Conservation (phyloP, 2,329 filamentous ascomycete genomes). For the Penicillium capsulatum region DNA sequence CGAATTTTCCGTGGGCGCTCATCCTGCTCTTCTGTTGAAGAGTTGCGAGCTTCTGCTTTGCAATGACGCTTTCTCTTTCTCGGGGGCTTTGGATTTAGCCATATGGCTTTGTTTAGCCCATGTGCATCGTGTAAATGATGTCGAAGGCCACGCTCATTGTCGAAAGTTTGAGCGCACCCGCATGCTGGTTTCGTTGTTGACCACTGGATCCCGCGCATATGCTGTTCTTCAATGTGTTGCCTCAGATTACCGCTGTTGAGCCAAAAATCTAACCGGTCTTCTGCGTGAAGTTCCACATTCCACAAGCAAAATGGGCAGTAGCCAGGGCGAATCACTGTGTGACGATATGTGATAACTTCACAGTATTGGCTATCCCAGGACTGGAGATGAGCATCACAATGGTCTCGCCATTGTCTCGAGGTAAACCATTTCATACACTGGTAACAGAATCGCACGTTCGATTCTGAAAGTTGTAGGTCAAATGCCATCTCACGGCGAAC, state of each 20-base stretch:
- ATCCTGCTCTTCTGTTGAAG: neutral
- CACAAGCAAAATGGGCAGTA: slow-evolving; percentile 4
- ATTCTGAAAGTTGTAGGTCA: slow-evolving; percentile 1
- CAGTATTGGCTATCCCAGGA: slow-evolving; percentile 5
- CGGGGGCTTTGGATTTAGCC: slow-evolving; percentile 5
- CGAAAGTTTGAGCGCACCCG: slow-evolving; percentile 3
- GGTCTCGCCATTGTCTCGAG: neutral
- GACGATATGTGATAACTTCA: slow-evolving; percentile 7
- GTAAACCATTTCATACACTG: slow-evolving; percentile 8
- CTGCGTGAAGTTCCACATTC: neutral
- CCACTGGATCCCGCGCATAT: neutral
- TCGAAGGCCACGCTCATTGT: slow-evolving; percentile 5
- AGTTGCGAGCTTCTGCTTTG: slow-evolving; percentile 3
- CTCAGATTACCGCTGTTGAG: slow-evolving; percentile 3
- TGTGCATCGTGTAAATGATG: slow-evolving; percentile 8
- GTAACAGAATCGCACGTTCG: slow-evolving; percentile 8
- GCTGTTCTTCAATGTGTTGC: slow-evolving; percentile 5
- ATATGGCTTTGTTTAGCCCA: slow-evolving; percentile 11
- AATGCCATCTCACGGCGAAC: slow-evolving; percentile 1
- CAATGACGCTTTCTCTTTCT: slow-evolving; percentile 5
- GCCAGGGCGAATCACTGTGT: slow-evolving; percentile 3
- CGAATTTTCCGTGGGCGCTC: neutral
- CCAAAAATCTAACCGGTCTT: slow-evolving; percentile 3
- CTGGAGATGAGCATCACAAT: slow-evolving; percentile 4
- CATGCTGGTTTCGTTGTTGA: neutral